Evolutionary conservation across 345 rosid species (phyloP), one percentile per base, ranked within the genome.

Genomic region (Pseudoturritis turrita): DNA sequence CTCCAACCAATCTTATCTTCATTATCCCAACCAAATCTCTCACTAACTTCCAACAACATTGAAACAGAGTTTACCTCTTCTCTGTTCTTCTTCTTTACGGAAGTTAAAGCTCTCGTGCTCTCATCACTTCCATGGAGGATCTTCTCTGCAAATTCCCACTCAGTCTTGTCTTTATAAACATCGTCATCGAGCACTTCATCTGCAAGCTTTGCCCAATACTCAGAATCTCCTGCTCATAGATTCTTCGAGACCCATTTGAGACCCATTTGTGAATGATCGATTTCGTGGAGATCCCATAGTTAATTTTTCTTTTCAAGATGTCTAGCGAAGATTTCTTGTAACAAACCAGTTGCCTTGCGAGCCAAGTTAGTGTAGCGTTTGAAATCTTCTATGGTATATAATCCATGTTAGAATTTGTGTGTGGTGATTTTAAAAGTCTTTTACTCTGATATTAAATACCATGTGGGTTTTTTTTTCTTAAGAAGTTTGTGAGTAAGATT

Each of bases 11-110:
- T 75, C 77, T 81, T 83, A 66, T 90, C 91, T 14, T 83, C 86
- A 29, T 84, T 83, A 65, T 92, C 91, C 96, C 96, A 92, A 62
- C 96, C 91, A 49, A 92, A 92, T 58, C 89, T 84, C 70, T 85
- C 86, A 57, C 89, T 88, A n/a, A 88, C 73, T 70, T 87, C 98
- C 72, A 80, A 55, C 89, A 92, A 65, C 72, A 70, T 75, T 1
- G 88, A 71, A 47, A 82, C 90, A 21, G 86, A 84, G 41, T 60
- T 71, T 23, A 50, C 19, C 14, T 66, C 74, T 37, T 54, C 73
- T 59, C 19, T 33, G 17, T 21, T 70, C 26, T 88, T 83, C 71
- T 84, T n/a, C n/a, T 47, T 64, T 2, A 41, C 65, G 11, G 44
- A 65, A 17, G 21, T 13, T 1, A 49, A 17, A 47, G 14, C 57